Evolutionary conservation across 2,329 filamentous ascomycete genomes (phyloP), one percentile per base, ranked within the genome.

Genomic region (Fusarium nodosum): DNA sequence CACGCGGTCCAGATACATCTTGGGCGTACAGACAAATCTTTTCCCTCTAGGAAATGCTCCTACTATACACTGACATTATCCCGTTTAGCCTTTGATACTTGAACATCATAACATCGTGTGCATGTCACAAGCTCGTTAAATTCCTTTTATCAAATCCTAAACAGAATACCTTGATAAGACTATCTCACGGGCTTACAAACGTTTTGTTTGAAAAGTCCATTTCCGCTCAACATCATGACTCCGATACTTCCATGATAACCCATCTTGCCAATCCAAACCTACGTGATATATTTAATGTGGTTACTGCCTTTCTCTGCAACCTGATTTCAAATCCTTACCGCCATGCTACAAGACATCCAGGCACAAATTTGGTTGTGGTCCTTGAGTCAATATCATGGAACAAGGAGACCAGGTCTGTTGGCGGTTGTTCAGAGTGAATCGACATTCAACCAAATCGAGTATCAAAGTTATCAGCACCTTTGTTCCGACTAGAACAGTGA

Each of bases 121-220:
- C 36, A 7, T 1, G 6, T 13, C n/a, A n/a, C 7, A 13, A 20
- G n/a, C 1, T 38, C 11, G 4, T 12, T 38, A 3, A 6, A 38
- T 20, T 38, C 7, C 34, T 38, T 38, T 10, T 11, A n/a, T 12
- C 9, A 36, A 11, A 36, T 12, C 6, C 9, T 10, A 11, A 16
- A n/a, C 18, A 9, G 31, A 15, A n/a, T 10, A n/a, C 0, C 11
- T 5, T 36, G n/a, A 36, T 36, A n/a, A n/a, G 1, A n/a, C n/a
- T 3, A n/a, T 11, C 5, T 9, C 2, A n/a, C 6, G 4, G 4
- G 4, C 0, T 4, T n/a, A 3, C 3, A n/a, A 3, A n/a, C 12
- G 3, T 12, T n/a, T 7, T 12, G 11, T 12, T 3, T 38, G 3
- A 10, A 11, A n/a, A n/a, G 1, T n/a, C 7, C 5, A 38, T 11